Evolutionary conservation across 768 basidiomycete species (phyloP), one percentile per base, ranked within the genome.

Genomic region (Hysterangium stoloniferum): DNA sequence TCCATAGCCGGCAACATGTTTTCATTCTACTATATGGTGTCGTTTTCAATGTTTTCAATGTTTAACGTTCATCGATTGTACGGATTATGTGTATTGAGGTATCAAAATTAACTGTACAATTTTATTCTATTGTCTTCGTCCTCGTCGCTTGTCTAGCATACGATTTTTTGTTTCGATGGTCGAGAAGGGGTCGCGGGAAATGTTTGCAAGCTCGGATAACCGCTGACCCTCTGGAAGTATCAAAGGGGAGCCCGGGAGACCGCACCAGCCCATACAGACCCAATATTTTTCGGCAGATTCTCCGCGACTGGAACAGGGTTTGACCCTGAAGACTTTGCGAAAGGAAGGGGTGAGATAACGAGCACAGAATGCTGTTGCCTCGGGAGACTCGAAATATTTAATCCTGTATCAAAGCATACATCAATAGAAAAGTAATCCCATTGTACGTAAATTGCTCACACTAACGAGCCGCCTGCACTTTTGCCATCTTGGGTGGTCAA

Each of bases 271-370:
- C 41, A 79, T 70, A 61, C 93, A 96, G 7, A 96, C 69, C 70
- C 83, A 94, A 64, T 92, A 97, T 0, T 78, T 84, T 61, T 97
- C 94, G 25, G 78, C 75, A 1, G 87, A 91, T 52, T 84, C 83
- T 0, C 75, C 58, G 6, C 93, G 74, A 47, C 88, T 92, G 0
- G 88, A 77, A n/a, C 77, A 69, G 0, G 94, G 94, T 63, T 98
- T 98, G 59, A 82, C 66, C 58, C 75, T 80, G 15, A 71, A 65
- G 1, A 96, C 87, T 15, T 71, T 64, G 24, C 71, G 63, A 61
- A 98, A 98, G 54, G 74, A 69, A 0, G 79, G 78, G 19, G 73
- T 67, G 1, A 96, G 71, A 4, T 66, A 61, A n/a, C 72, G 59
- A 27, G 67, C 66, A 8, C 81, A 73, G 62, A 96, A 95, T n/a